Base-by-base conservation (phyloP, 2,329 filamentous ascomycete species). In the Lecanicillium sp. region DNA sequence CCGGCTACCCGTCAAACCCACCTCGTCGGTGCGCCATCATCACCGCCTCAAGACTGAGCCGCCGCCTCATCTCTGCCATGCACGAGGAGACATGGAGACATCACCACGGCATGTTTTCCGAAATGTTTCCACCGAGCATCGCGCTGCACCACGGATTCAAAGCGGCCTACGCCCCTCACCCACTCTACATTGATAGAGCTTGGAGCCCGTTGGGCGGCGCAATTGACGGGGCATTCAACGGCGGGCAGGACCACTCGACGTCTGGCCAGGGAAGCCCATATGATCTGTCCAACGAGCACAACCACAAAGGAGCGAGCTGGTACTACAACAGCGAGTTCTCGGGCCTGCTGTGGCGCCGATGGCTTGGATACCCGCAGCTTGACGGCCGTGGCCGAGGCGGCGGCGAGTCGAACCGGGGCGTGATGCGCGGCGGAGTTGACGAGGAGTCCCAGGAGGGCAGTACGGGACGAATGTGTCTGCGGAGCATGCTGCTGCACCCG, bases 251-350 rank as follows among this genome's bases (percentile, higher is more conserved):
- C 56, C 81, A 81, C 52, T 81, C 78, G 1, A 76, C 81, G 0
- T 78, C 82, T 7, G 79, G 84, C 1, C 70, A 72, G 24, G 81
- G 84, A 29, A 84, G 81, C 32, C 76, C 86, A 6, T 89, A 85
- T 56, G 81, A 83, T 49, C 58, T 75, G 17, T 75, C 78, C 54
- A 82, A 88, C 45, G 88, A 94, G 66, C 86, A 89, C 63, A 90
- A 90, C 64, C 89, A 91, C 69, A 79, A 80, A 57, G 87, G 88
- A 12, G 84, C 83, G 36, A 89, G 78, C 37, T 95, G 87, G 86
- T 94, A 91, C 65, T 94, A 89, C 65, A 86, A 89, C 57, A 83
- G 83, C 19, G 78, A 83, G 42, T 94, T 93, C 59, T 82, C 86
- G 1, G 78, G 83, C 4, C 78, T 84, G n/a, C 61, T 94, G 55